These are phyloP conservation scores for Phaffomyces antillensis DNA, from an alignment of 805 yeast species.

Conservation along the genomic window DNA sequence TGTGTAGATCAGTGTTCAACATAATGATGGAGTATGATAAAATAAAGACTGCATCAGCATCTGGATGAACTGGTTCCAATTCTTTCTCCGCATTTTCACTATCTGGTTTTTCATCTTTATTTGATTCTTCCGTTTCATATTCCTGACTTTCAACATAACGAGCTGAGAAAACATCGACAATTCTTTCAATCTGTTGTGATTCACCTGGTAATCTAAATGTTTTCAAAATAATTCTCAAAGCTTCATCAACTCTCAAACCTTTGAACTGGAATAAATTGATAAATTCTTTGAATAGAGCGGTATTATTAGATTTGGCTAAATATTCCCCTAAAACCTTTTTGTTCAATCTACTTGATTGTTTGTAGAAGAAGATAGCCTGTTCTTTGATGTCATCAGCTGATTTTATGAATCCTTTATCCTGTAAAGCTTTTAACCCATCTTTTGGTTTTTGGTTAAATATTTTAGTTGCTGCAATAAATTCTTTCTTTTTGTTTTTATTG, in stretches of 20 bases:
- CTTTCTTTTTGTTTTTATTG: constrained; percentile 49
- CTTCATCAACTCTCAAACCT: constrained; percentile 85
- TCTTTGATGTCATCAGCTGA: constrained; percentile 45
- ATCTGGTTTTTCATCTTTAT: not conserved
- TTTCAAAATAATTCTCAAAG: constrained; percentile 72
- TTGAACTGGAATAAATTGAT: constrained; percentile 67
- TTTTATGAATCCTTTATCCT: constrained; percentile 58
- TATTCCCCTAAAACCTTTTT: constrained; percentile 84
- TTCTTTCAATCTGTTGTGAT: constrained; percentile 91
- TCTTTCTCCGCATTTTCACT: constrained; percentile 16
- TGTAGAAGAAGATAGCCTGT: constrained; percentile 69
- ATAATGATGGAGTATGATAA: constrained; percentile 87
- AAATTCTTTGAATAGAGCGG: constrained; percentile 53
- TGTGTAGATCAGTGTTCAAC: constrained; percentile 91
- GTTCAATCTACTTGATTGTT: constrained; percentile 74
- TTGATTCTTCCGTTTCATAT: constrained; percentile 16
- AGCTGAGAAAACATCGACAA: constrained; percentile 79
- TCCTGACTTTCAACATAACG: constrained; percentile 64
- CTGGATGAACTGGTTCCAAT: constrained; percentile 54
- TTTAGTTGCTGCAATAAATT: constrained; percentile 69
- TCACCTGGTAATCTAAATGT: constrained; percentile 94
- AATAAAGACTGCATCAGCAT: constrained; percentile 81
- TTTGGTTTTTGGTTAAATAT: constrained; percentile 74
- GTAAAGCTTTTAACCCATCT: constrained; percentile 59
- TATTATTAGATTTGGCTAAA: constrained; percentile 69